Evolutionary conservation across 495 filamentous ascomycete species (phyloP), one percentile per base, ranked within the genome.

Genomic region (Clohesyomyces aquaticus): DNA sequence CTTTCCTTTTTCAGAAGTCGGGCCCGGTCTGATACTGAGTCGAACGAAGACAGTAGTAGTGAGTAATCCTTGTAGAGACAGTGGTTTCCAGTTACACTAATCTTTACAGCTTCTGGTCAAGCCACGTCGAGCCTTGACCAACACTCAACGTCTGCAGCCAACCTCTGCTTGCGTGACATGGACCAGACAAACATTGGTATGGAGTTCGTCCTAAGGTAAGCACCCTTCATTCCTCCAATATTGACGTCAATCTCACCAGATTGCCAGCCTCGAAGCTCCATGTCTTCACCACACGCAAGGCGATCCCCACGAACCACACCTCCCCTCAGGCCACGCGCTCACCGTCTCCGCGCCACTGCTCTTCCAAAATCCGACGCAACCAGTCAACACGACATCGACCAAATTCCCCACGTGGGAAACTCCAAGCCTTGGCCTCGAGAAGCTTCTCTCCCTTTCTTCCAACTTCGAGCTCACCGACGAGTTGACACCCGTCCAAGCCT

Each of bases 401-500:
- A 25, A n/a, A 18, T 19, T 14, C 28, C 51, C 43, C 8, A 14
- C 49, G 11, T 65, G 62, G 61, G 52, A 66, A 16, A 53, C 56
- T 21, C 46, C 66, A 0, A 23, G 50, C 28, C n/a, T 65, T 21
- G 68, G 70, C 11, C 68, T 77, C 22, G 67, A 72, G 43, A 71
- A 66, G 0, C 55, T 77, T 10, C 51, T 75, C 22, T 47, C 28
- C 0, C 62, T 76, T 16, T 73, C 74, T 3, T 59, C 64, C 6
- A 67, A 73, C 19, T 52, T 77, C 21, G 65, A 72, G 21, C 53
- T 72, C 18, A 68, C 70, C 11, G 59, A 72, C 25, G 73, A 77
- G 49, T 38, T 76, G 10, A 76, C 73, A 28, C 76, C 76, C 21
- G 68, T 73, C 10, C 72, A 75, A 55, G 73, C 75, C 19, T 76